Base-by-base conservation (phyloP, 2,329 filamentous ascomycete genomes). In the Chaetomiaceae sp. region DNA sequence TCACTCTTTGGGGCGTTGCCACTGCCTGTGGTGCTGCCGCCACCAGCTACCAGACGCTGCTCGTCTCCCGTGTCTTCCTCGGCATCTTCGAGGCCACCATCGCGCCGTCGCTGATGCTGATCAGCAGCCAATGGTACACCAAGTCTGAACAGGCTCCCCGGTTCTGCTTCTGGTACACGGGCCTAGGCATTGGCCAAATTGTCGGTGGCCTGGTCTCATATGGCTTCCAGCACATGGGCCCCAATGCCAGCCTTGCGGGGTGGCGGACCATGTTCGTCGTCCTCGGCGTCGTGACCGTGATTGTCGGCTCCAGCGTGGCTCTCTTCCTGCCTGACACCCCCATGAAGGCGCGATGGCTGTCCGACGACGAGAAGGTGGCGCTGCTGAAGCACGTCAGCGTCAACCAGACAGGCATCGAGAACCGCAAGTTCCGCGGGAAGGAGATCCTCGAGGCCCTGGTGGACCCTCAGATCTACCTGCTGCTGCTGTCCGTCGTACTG, bases 11-110 rank as follows among this genome's bases (percentile, higher is more conserved):
- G 79, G 79, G 78, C 1, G 62, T 80, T 9, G 69, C 75, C 2
- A 77, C 74, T 1, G 71, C 72, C 3, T 73, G 70, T 47, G 74
- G 73, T 19, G 74, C 75, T 0, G 78, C 74, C 3, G 71, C 74
- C 12, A 67, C 69, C 41, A 71, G 73, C 58, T 82, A 79, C 57
- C 65, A 60, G 18, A 71, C 70, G 0, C 62, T 83, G 7, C 68
- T 82, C 4, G 72, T 71, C 15, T 72, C 75, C 1, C 72, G 79
- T 11, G 65, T 80, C 52, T 76, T 81, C 52, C 65, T 83, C 1
- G 79, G 79, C 26, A 71, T 79, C 40, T 81, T 82, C 47, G 79
- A 76, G 59, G 75, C 79, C 3, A 76, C 75, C 3, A 75, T 82
- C 45, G 74, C 73, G 2, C 80, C 79, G 1, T 78, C 73, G 1